A percentile compares a stretch with the other conserved stretches of the same genome.
These are phyloP conservation scores for Vanrija pseudolonga DNA, from an alignment of 1,284 basidiomycete genomes.

Conservation along the genomic window DNA sequence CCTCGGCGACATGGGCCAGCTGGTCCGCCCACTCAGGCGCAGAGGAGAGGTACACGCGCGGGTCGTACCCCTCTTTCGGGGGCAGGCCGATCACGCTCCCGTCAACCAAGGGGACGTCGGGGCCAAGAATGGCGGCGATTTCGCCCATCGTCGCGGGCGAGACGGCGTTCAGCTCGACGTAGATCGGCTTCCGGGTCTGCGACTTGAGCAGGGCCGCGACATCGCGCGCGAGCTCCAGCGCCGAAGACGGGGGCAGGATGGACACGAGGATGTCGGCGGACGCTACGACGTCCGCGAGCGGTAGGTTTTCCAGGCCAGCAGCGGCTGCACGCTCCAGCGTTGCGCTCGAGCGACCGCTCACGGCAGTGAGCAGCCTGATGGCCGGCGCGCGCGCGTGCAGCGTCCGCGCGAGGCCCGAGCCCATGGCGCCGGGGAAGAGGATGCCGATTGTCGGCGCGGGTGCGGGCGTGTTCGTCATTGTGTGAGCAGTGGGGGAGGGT, in stretches of 20 bases:
- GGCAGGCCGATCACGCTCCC: conserved; percentile 19
- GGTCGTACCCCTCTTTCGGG: conserved; percentile 5
- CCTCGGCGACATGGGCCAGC: neutral
- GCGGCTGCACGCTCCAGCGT: conserved; percentile 5
- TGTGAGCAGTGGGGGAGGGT: too few species aligned
- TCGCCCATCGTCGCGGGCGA: conserved; percentile 8
- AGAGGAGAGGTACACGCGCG: conserved; percentile 18
- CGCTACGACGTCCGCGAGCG: conserved; percentile 4
- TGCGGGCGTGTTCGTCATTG: too few species aligned
- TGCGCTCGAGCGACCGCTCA: conserved; percentile 5
- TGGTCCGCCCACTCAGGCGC: neutral
- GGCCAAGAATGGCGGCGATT: conserved; percentile 3
- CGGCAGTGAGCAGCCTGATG: conserved; percentile 11
- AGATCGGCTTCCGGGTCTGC: conserved; percentile 5
- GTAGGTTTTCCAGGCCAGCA: conserved; percentile 6
- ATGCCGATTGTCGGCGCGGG: conserved; percentile 6
- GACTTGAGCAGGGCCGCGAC: neutral
- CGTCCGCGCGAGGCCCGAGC: conserved; percentile 14
- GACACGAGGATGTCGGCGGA: conserved; percentile 18
- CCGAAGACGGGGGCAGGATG: conserved; percentile 19
- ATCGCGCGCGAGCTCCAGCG: conserved; percentile 9
- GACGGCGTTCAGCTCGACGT: conserved; percentile 21
- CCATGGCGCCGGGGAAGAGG: conserved; percentile 25
- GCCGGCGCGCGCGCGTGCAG: conserved; percentile 13
- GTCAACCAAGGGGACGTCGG: conserved; percentile 13